Conservation (phyloP, 352 stramenopile genomes). For the Phytopythium oedochilum region DNA sequence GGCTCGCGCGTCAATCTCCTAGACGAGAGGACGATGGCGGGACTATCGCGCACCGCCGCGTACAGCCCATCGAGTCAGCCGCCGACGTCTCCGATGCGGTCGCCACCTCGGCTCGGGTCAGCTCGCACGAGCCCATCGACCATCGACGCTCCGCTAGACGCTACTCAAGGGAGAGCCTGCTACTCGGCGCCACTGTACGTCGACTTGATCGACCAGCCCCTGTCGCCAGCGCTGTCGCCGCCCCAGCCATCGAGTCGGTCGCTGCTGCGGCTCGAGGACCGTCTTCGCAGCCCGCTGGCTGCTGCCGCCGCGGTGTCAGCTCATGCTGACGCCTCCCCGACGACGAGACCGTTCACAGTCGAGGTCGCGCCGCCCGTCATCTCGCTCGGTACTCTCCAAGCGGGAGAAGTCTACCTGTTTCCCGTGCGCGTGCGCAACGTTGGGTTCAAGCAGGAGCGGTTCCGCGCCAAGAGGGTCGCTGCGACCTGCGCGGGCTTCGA, state of each 20-base stretch:
- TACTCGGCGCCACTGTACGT: neutral
- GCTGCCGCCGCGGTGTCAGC: neutral
- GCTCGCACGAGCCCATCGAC: neutral
- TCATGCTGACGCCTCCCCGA: conserved; percentile 13
- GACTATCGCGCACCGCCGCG: conserved; percentile 31
- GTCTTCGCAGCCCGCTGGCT: neutral
- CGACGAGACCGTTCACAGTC: conserved; percentile 42
- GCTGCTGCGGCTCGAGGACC: neutral
- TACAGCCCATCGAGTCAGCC: conserved; percentile 30
- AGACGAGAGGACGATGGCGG: conserved; percentile 40
- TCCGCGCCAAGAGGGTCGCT: conserved; percentile 45
- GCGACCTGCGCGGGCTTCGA: conserved; percentile 32
- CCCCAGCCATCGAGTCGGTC: neutral
- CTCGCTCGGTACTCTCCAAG: conserved; percentile 25
- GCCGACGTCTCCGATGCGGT: conserved; percentile 18
- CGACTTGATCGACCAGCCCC: neutral
- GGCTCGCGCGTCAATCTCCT: conserved; percentile 38
- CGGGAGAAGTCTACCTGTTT: conserved; percentile 62
- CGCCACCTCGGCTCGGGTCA: conserved; percentile 10
- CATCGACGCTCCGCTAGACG: neutral
- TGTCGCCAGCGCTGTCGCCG: neutral
- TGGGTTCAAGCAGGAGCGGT: conserved; percentile 58
- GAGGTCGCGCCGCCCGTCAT: conserved; percentile 49
- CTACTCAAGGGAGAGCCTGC: neutral
- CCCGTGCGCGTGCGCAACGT: conserved; percentile 65